These are phyloP conservation scores for Areca catechu DNA, from an alignment of 176 grass and related monocot genomes.

Conservation along the genomic window DNA sequence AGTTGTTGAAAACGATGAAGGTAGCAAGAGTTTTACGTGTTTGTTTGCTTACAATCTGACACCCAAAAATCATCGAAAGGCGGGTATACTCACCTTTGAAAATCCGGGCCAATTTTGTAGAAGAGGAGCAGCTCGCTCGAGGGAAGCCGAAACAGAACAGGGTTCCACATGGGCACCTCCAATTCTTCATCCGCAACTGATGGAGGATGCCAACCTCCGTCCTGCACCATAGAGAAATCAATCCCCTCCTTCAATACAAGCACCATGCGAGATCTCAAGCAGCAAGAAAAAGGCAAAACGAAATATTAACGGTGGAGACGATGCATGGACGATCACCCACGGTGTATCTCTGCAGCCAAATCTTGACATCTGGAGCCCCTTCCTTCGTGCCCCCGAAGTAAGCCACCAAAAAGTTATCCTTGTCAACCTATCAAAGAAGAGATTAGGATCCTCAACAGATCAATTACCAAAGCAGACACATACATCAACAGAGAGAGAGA, in stretches of 20 bases:
- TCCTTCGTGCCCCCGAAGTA: slow-evolving; percentile 86
- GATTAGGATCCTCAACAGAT: slow-evolving; percentile 19
- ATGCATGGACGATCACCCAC: slow-evolving; percentile 19
- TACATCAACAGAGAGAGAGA: background rate
- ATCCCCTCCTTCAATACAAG: too few species aligned
- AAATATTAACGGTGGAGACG: too few species aligned
- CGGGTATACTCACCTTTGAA: slow-evolving; percentile 38
- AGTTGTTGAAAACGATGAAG: background rate
- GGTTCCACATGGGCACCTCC: slow-evolving; percentile 91
- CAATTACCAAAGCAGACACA: background rate
- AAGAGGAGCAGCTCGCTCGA: slow-evolving; percentile 83
- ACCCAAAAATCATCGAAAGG: too few species aligned
- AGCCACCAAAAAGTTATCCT: slow-evolving; percentile 54
- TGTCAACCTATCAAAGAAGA: slow-evolving; percentile 35
- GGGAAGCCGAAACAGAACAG: slow-evolving; percentile 87
- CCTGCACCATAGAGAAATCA: slow-evolving; percentile 25
- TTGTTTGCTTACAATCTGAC: too few species aligned
- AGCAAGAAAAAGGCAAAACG: too few species aligned
- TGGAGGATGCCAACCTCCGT: slow-evolving; percentile 61
- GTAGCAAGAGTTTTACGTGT: background rate
- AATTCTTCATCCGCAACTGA: slow-evolving; percentile 61
- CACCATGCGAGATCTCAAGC: too few species aligned
- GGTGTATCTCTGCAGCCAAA: slow-evolving; percentile 84
- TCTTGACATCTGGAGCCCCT: slow-evolving; percentile 84
- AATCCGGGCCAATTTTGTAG: slow-evolving; percentile 92